Percentiles rank a stretch among this genome's conserved stretches.
Conservation (phyloP, 768 basidiomycete genomes). For the Phlebiopsis flavidoalba region DNA sequence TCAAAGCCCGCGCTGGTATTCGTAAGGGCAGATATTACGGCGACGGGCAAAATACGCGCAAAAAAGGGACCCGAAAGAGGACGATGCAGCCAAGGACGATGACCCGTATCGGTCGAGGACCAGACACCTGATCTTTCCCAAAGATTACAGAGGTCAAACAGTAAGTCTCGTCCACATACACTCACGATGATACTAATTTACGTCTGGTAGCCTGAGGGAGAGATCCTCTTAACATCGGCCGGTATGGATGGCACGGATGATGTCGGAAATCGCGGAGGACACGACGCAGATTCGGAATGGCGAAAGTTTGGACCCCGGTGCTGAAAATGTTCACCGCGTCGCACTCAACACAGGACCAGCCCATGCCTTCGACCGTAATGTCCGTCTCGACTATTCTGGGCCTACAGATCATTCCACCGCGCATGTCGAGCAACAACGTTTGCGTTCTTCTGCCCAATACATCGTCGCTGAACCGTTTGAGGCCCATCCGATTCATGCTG, state of each 20-base stretch:
- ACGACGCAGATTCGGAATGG: neutral
- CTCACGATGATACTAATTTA: too few relatives aligned
- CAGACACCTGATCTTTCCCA: neutral
- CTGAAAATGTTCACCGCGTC: neutral
- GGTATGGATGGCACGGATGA: neutral
- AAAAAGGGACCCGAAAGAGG: too few relatives aligned
- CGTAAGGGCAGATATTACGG: constrained; percentile 57
- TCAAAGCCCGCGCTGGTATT: constrained; percentile 79
- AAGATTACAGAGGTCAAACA: neutral
- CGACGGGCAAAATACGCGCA: constrained; percentile 22
- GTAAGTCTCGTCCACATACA: neutral
- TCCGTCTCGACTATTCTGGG: too few relatives aligned
- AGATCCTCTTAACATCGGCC: neutral
- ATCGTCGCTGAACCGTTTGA: neutral
- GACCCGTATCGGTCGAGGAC: too few relatives aligned
- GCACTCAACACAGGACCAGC: too few relatives aligned
- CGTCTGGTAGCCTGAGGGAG: too few relatives aligned
- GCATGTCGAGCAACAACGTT: neutral
- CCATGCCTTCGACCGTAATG: too few relatives aligned
- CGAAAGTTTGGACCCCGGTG: neutral
- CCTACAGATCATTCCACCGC: neutral
- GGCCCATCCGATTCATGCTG: neutral
- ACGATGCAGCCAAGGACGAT: neutral
- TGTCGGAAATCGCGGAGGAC: neutral
- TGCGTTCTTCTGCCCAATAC: too few relatives aligned